These are phyloP conservation scores for Zasmidium citrigriseum DNA, from an alignment of 2,329 filamentous ascomycete species.

Conservation along the genomic window DNA sequence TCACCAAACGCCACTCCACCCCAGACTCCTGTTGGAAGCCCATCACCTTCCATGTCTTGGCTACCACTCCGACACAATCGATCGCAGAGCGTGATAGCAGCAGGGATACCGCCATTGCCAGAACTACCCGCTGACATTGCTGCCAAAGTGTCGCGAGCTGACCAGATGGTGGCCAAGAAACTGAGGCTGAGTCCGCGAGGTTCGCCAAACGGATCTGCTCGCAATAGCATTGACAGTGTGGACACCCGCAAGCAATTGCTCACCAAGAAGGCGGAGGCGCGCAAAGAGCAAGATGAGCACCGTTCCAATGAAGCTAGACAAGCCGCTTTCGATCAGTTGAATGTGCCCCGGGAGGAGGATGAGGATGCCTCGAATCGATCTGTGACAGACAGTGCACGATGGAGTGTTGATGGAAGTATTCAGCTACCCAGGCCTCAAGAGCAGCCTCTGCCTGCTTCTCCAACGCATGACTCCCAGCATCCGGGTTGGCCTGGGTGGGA, in stretches of 20 bases:
- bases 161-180: slow-evolving; percentile 31
- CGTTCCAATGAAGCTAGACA: slow-evolving; percentile 9
- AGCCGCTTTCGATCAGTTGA: slow-evolving; percentile 8
- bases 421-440: slow-evolving; percentile 9
- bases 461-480: slow-evolving; percentile 24
- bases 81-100: slow-evolving; percentile 4
- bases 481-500: slow-evolving; percentile 31
- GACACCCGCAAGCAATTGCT: slow-evolving; percentile 5
- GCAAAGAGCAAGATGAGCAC: slow-evolving; percentile 6
- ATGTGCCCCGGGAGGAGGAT: background rate
- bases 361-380: slow-evolving; percentile 1
- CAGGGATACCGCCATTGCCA: slow-evolving; percentile 31
- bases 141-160: slow-evolving; percentile 27
- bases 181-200: slow-evolving; percentile 21
- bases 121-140: slow-evolving; percentile 33
- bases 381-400: background rate
- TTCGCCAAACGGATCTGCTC: slow-evolving; percentile 21
- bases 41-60: background rate
- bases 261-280: background rate
- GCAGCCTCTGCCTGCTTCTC: slow-evolving; percentile 9
- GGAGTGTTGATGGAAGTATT: slow-evolving; percentile 11
- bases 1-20: slow-evolving; percentile 8
- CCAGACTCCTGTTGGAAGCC: background rate
- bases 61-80: background rate
- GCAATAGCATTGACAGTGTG: slow-evolving; percentile 24